Evolutionary conservation across 495 filamentous ascomycete species (phyloP), one percentile per base, ranked within the genome.

Genomic region (Trichoderma reesei): DNA sequence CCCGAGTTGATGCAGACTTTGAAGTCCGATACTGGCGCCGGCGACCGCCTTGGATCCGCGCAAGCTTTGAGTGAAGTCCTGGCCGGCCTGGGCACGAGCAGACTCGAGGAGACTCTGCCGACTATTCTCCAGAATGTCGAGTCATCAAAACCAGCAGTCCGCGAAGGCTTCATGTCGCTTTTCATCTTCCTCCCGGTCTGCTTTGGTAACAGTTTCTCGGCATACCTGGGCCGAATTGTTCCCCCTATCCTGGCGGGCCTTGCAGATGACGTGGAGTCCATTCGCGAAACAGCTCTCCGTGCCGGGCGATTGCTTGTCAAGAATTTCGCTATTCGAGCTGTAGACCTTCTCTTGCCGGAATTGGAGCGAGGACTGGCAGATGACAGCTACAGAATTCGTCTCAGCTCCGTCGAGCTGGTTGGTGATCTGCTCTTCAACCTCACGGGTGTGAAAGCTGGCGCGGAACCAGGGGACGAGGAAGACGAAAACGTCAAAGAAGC

Each of bases 141-240:
- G 67, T 98, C 94, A 70, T 82, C 90, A 61, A 98, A 96, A 74
- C 74, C 94, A 20, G 82, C 90, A 66, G 90, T 97, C 65, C 86
- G 94, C 65, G 94, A 98, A 80, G 94, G 94, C 41, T 98, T 98
- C 81, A 98, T 98, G 94, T 96, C 94, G 36, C 83, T 98, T 46
- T 98, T 98, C 77, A 97, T 98, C 67, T 98, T 96, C 82, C 85
- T 98, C 76, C 94, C 94, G 18, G 95, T 95, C 64, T 98, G 94
- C 76, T 98, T 98, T 72, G 94, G 94, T 68, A 98, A 98, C 80
- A 96, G 92, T 78, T 98, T 98, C 73, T 90, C 94, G 66, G 88
- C 89, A 70, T 98, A 98, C 71, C 88, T 98, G 61, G 89, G 87
- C 80, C 90, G 87, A 71, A 96, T 98, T 70, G 97, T 98, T 71